Percentiles rank a stretch among this genome's conserved stretches.
Conservation (phyloP, 768 basidiomycete species). For the Hebeloma cylindrosporum region DNA sequence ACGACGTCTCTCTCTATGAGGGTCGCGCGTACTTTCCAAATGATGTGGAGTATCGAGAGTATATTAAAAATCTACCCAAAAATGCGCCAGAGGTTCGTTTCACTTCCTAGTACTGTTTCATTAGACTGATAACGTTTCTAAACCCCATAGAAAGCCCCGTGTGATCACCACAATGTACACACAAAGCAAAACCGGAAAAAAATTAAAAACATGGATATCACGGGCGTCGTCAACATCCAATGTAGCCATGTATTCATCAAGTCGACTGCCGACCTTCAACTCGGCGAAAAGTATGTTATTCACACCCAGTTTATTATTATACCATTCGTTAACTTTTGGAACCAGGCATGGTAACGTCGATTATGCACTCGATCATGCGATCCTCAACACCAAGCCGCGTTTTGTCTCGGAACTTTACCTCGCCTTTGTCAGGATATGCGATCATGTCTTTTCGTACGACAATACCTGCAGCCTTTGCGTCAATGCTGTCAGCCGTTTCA, state of each 20-base stretch:
- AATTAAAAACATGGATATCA: constrained; percentile 15
- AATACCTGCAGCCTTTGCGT: constrained; percentile 23
- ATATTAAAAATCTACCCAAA: constrained; percentile 15
- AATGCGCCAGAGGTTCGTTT: neutral
- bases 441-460: constrained; percentile 23
- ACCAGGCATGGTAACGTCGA: constrained; percentile 24
- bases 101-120: constrained; percentile 16
- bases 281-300: constrained; percentile 27
- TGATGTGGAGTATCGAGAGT: constrained; percentile 13
- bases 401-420: neutral
- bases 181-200: neutral
- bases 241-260: constrained; percentile 28
- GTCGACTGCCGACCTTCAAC: constrained; percentile 25
- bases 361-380: constrained; percentile 20
- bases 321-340: neutral
- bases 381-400: neutral
- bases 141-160: neutral
- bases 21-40: constrained; percentile 27
- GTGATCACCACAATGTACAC: neutral
- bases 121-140: constrained; percentile 26
- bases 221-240: constrained; percentile 26
- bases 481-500: constrained; percentile 19
- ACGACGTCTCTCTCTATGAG: constrained; percentile 27
- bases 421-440: neutral
- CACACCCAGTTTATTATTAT: neutral